Conservation (phyloP, 1,139 yeast species). For the Nakaseomyces kungkrabaensis region DNA sequence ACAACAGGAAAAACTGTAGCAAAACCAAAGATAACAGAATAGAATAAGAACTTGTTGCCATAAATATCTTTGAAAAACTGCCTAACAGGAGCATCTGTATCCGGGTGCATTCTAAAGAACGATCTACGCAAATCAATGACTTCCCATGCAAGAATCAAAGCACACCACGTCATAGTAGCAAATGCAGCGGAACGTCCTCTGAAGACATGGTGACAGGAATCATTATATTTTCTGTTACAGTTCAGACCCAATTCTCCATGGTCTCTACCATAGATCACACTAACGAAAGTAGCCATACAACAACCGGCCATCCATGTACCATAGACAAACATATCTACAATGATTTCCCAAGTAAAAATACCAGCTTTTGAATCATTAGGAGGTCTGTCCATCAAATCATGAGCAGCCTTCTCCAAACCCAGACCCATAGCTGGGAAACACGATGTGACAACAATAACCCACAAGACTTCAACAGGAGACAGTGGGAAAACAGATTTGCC, state of each 20-base stretch:
- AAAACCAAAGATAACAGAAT: conserved; percentile 72
- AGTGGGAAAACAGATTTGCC: conserved; percentile 67
- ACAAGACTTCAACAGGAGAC: conserved; percentile 94
- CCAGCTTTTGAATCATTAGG: conserved; percentile 82
- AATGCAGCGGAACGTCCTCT: conserved; percentile 75
- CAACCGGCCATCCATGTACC: conserved; percentile 67
- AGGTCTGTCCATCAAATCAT: conserved; percentile 88
- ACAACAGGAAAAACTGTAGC: conserved; percentile 71
- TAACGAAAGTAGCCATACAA: conserved; percentile 59
- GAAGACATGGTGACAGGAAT: conserved; percentile 55
- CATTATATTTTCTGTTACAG: conserved; percentile 47
- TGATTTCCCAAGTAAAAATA: conserved; percentile 61
- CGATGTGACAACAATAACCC: conserved; percentile 97
- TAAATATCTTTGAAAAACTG: conserved; percentile 56
- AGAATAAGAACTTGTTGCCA: conserved; percentile 69
- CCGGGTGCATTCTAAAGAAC: conserved; percentile 66
- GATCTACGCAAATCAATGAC: conserved; percentile 71
- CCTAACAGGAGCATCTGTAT: conserved; percentile 49
- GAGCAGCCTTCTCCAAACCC: conserved; percentile 95
- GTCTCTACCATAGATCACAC: conserved; percentile 58
- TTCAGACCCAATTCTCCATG: conserved; percentile 54
- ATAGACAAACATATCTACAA: conserved; percentile 64
- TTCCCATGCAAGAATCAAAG: conserved; percentile 82
- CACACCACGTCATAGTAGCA: conserved; percentile 86
- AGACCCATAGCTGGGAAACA: conserved; percentile 98